Base-by-base conservation (phyloP, 257 asterid genomes). In the Capsicum chinense region DNA sequence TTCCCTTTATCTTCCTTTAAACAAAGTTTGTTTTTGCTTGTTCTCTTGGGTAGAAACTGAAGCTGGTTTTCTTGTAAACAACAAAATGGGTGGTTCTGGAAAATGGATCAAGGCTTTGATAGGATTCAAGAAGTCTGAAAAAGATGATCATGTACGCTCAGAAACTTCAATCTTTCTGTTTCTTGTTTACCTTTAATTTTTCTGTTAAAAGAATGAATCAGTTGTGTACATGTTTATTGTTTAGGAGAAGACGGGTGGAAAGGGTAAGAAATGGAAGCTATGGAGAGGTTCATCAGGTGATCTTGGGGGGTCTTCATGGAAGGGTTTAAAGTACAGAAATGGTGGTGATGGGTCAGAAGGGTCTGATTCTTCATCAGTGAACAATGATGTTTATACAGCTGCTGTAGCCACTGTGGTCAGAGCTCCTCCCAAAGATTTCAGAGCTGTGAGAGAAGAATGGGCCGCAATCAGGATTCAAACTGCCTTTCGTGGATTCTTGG, bases 381-480 rank as follows among this genome's bases (percentile, higher is more conserved):
- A 85, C 47, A 92, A 89, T 50, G 93, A 92, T 58, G 97, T 97
- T 74, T 96, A 81, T 85, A 86, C 56, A 79, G 98, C 98, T 78
- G 97, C 99, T 21, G 92, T 93, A 50, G 97, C 97, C 26, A 86
- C 98, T 71, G 97, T 96, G n/a, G 97, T 93, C 7, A 89, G 98
- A 80, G 98, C 98, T 74, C 94, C 92, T 85, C 97, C 98, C 9
- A 94, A 92, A 70, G 98, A 94, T 87, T 96, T 96, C 87, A 90
- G 83, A 86, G 94, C 73, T 78, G 98, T 96, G 15, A 91, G 91
- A 88, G 90, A 92, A 86, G 98, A 96, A 90, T 96, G 98, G 97
- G 98, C 97, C 60, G 98, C 98, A 83, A 94, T 94, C 57, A 90
- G 98, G 83, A 94, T 96, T 87, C 98, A 96, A 88, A 92, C 97